Conservation (phyloP, 2,329 filamentous ascomycete genomes). For the Amphichorda felina region DNA sequence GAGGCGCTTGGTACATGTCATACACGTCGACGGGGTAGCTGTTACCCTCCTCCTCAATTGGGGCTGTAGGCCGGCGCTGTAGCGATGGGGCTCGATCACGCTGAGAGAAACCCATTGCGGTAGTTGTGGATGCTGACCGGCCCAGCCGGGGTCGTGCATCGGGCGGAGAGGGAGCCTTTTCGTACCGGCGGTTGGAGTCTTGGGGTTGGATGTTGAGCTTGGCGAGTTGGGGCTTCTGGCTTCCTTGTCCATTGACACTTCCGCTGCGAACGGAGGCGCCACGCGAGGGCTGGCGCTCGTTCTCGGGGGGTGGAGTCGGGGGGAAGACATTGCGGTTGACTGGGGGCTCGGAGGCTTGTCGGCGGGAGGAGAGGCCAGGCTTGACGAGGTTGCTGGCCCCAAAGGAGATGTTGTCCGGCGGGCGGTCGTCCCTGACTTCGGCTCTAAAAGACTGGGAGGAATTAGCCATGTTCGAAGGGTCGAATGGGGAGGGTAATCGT, state of each 20-base stretch:
- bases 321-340: constrained; percentile 75
- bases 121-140: constrained; percentile 33
- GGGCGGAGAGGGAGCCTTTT: constrained; percentile 37
- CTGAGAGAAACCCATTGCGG: constrained; percentile 30
- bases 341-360: constrained; percentile 79
- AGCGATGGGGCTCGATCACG: constrained; percentile 18
- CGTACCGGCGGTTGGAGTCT: constrained; percentile 39
- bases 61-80: constrained; percentile 15
- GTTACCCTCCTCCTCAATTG: constrained; percentile 41
- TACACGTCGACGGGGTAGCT: constrained; percentile 62
- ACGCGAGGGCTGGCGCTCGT: constrained; percentile 50
- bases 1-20: constrained; percentile 37
- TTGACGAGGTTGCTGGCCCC: constrained; percentile 90
- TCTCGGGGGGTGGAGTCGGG: constrained; percentile 94
- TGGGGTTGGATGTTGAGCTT: constrained; percentile 51
- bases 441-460: constrained; percentile 26
- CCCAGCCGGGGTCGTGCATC: constrained; percentile 21
- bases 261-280: constrained; percentile 51
- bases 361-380: constrained; percentile 65
- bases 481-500: constrained; percentile 12
- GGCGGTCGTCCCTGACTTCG: constrained; percentile 64
- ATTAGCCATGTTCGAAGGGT: background rate
- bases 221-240: constrained; percentile 44
- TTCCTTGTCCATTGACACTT: background rate
- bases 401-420: constrained; percentile 75